These are phyloP conservation scores for barrel medic (Medicago truncatula) DNA, from an alignment of 306 rosid species.

Conservation along the genomic window MtrunA17r5.0-ANR NC_053043.1:6047001-6047500, in stretches of 20 bases:
- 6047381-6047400: slow-evolving; percentile 26
- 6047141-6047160: slow-evolving; percentile 72
- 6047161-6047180: slow-evolving; percentile 59
- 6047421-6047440: neutral
- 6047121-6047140: slow-evolving; percentile 89
- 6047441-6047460: slow-evolving; percentile 19
- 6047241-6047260: slow-evolving; percentile 95
- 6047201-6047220: slow-evolving; percentile 68
- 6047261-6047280: slow-evolving; percentile 87
- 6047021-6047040: slow-evolving; percentile 89
- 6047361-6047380: slow-evolving; percentile 66
- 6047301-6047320: slow-evolving; percentile 81
- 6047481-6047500: neutral
- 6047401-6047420: slow-evolving; percentile 3
- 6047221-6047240: slow-evolving; percentile 86
- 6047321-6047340: slow-evolving; percentile 82
- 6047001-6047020: slow-evolving; percentile 58
- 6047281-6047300: slow-evolving; percentile 61
- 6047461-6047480: neutral
- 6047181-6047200: slow-evolving; percentile 70
- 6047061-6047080: slow-evolving; percentile 70
- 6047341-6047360: slow-evolving; percentile 73
- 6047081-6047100: slow-evolving; percentile 74
- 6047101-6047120: slow-evolving; percentile 71
- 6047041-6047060: slow-evolving; percentile 69